These are phyloP conservation scores for Wallemia hederae DNA, from an alignment of 1,284 basidiomycete species.

Conservation along the genomic window DNA sequence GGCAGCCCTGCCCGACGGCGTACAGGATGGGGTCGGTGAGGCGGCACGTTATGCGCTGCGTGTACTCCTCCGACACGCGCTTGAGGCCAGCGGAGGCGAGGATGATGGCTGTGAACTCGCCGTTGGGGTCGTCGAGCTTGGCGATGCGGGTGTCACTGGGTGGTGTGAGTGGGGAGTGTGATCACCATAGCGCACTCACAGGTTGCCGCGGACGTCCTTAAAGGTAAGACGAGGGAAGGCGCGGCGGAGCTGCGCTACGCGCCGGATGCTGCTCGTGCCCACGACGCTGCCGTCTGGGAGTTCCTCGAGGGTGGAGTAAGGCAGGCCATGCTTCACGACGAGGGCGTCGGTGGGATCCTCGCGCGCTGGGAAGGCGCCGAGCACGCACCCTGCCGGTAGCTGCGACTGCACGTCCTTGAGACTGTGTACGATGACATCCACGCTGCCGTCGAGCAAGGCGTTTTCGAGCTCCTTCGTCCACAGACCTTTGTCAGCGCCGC, in stretches of 20 bases:
- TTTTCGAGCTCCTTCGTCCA: conserved; percentile 93
- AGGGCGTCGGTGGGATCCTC: conserved; percentile 74
- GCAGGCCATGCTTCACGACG: conserved; percentile 48
- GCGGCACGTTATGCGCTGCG: conserved; percentile 48
- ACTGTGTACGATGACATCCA: conserved; percentile 81
- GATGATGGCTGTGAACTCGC: conserved; percentile 66
- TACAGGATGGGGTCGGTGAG: conserved; percentile 45
- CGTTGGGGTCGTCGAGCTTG: conserved; percentile 62
- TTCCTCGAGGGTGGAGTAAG: conserved; percentile 49
- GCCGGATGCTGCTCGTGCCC: conserved; percentile 74
- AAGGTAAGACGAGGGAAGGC: conserved; percentile 53
- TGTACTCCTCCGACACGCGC: conserved; percentile 32
- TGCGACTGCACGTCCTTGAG: conserved; percentile 82
- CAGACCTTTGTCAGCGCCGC: conserved; percentile 34
- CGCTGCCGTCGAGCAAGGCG: conserved; percentile 33
- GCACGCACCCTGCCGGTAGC: conserved; percentile 51
- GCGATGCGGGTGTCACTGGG: conserved; percentile 53
- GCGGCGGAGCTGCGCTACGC: conserved; percentile 68
- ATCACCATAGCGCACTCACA: conserved; percentile 5
- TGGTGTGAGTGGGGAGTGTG: not conserved
- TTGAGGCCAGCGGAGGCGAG: conserved; percentile 79
- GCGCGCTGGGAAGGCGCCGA: conserved; percentile 58
- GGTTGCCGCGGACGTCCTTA: conserved; percentile 31
- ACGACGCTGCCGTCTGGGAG: conserved; percentile 66
- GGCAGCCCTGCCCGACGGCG: conserved; percentile 81